Percentiles rank a stretch among this genome's conserved stretches.
Evolutionary conservation across 2,329 filamentous ascomycete species (phyloP).

Genomic region (Xylariaceae sp.): DNA sequence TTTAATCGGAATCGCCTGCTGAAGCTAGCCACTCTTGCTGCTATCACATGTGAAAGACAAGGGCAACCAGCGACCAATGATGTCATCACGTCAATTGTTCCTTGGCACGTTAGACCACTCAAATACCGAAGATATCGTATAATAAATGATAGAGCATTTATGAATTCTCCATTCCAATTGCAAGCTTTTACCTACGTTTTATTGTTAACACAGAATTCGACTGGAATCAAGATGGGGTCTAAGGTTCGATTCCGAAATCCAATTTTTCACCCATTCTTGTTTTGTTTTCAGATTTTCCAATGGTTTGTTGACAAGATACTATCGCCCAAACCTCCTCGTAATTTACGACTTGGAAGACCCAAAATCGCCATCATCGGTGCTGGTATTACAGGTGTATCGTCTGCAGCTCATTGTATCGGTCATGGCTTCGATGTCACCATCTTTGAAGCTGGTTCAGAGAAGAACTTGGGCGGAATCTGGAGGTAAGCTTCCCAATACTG

Average conservation of each 20-base stretch:
- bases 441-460: constrained; percentile 67
- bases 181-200: no score
- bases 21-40: no score
- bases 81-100: no score
- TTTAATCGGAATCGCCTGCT: no score
- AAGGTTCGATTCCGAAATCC: constrained; percentile 34
- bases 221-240: constrained; percentile 15
- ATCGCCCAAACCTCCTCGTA: constrained; percentile 64
- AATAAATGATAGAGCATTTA: no score
- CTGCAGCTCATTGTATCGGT: constrained; percentile 77
- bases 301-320: constrained; percentile 61
- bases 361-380: constrained; percentile 67
- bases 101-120: no score
- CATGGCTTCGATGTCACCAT: constrained; percentile 80
- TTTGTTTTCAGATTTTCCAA: constrained; percentile 63
- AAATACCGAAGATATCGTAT: no score
- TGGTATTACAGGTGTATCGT: constrained; percentile 70
- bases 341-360: constrained; percentile 55
- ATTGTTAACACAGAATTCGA: background rate
- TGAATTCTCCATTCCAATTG: no score
- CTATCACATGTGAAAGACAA: no score
- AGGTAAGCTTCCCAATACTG: background rate
- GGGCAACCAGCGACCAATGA: no score
- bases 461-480: constrained; percentile 75
- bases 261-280: constrained; percentile 52